Evolutionary conservation across 1,139 yeast genomes (phyloP).

Genomic region (Kurtzmaniella quercitrusa): DNA sequence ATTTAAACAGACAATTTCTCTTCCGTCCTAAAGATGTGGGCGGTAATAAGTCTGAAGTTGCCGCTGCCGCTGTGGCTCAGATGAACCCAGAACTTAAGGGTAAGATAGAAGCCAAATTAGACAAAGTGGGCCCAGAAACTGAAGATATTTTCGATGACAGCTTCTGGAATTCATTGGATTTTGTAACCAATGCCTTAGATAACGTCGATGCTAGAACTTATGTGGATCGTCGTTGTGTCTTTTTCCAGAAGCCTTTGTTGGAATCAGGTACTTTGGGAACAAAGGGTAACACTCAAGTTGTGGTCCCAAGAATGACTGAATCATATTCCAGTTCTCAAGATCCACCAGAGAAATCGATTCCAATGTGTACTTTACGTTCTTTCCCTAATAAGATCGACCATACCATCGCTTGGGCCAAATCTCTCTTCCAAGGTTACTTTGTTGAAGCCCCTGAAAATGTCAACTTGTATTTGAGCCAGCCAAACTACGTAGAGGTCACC

Average conservation of each 20-base stretch:
- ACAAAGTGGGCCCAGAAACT: slow-evolving; percentile 91
- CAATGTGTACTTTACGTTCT: slow-evolving; percentile 92
- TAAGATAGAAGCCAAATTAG: slow-evolving; percentile 70
- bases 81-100: slow-evolving; percentile 86
- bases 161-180: slow-evolving; percentile 82
- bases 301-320: slow-evolving; percentile 89
- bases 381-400: slow-evolving; percentile 98
- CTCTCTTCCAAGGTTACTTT: slow-evolving; percentile 90
- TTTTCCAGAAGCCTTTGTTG: slow-evolving; percentile 82
- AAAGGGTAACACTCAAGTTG: slow-evolving; percentile 96
- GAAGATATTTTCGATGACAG: slow-evolving; percentile 79
- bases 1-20: slow-evolving; percentile 91
- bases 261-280: slow-evolving; percentile 98
- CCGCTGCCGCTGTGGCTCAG: slow-evolving; percentile 72
- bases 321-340: slow-evolving; percentile 95
- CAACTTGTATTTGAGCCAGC: slow-evolving; percentile 84
- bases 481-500: slow-evolving; percentile 86
- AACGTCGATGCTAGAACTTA: slow-evolving; percentile 97
- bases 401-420: slow-evolving; percentile 98
- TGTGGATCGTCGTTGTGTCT: slow-evolving; percentile 95
- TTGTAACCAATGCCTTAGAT: slow-evolving; percentile 94
- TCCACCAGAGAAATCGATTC: slow-evolving; percentile 97
- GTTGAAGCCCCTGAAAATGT: slow-evolving; percentile 90
- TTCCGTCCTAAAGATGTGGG: slow-evolving; percentile 96
- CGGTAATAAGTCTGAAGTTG: slow-evolving; percentile 82